phyloP scores from a whole-genome alignment of 768 basidiomycete species.

The Boletus vinaceobasis region DNA sequence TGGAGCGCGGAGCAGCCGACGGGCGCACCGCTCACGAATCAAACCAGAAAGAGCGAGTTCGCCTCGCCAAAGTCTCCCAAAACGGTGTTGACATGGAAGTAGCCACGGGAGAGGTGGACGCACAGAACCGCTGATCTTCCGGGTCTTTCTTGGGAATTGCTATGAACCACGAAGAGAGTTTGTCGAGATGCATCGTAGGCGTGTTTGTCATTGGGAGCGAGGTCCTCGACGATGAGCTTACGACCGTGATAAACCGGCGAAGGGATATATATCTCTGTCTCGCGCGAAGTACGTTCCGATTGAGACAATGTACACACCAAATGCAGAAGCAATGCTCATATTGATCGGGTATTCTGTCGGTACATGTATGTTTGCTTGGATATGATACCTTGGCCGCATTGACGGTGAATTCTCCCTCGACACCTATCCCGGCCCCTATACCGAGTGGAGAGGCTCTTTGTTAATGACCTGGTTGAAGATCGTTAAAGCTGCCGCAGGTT shows the following conservation, averaged over 20 bases:
- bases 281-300: slow-evolving; percentile 62
- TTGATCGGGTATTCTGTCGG: slow-evolving; percentile 57
- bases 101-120: slow-evolving; percentile 47
- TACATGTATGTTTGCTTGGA: slow-evolving; percentile 66
- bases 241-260: slow-evolving; percentile 55
- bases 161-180: slow-evolving; percentile 66
- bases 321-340: slow-evolving; percentile 56
- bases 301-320: slow-evolving; percentile 73
- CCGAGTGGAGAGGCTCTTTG: slow-evolving; percentile 53
- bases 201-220: slow-evolving; percentile 49
- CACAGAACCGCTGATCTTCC: slow-evolving; percentile 53
- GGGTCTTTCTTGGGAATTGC: slow-evolving; percentile 42
- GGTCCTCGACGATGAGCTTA: slow-evolving; percentile 55
- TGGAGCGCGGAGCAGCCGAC: slow-evolving; percentile 44
- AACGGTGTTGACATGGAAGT: slow-evolving; percentile 59
- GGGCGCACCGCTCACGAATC: slow-evolving; percentile 32
- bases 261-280: slow-evolving; percentile 85
- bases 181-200: slow-evolving; percentile 63
- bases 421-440: slow-evolving; percentile 14
- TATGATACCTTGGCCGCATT: slow-evolving; percentile 10
- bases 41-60: slow-evolving; percentile 28
- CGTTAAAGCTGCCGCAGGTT: slow-evolving; percentile 53
- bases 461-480: slow-evolving; percentile 57
- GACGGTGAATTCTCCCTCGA: neutral
- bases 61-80: slow-evolving; percentile 56